Conservation (phyloP, 169 alveolate genomes). For the Hepatocystis sp. region DNA sequence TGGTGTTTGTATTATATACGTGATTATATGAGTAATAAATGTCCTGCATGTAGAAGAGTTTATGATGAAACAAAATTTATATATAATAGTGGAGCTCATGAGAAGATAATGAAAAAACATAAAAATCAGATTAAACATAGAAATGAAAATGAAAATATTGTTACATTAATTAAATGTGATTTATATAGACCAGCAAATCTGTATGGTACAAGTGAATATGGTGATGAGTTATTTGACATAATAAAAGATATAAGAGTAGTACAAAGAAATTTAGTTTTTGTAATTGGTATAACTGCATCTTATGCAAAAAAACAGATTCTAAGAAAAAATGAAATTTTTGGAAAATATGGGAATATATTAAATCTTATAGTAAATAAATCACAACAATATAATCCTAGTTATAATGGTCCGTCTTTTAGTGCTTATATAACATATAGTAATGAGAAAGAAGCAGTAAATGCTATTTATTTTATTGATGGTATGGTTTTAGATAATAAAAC, state of each 20-base stretch:
- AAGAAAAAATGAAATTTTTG: slow-evolving; percentile 89
- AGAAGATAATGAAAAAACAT: slow-evolving; percentile 35
- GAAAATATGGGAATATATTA: slow-evolving; percentile 91
- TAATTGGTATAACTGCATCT: slow-evolving; percentile 89
- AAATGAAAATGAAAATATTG: slow-evolving; percentile 15
- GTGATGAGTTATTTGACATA: slow-evolving; percentile 21
- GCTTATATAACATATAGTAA: slow-evolving; percentile 94
- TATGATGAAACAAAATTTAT: slow-evolving; percentile 88
- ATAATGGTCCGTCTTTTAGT: slow-evolving; percentile 92
- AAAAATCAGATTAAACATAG: slow-evolving; percentile 42
- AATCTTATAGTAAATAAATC: slow-evolving; percentile 89
- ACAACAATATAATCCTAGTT: slow-evolving; percentile 88
- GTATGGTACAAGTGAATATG: slow-evolving; percentile 65
- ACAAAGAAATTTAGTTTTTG: slow-evolving; percentile 92
- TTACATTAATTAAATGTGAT: slow-evolving; percentile 26
- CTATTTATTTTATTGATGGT: slow-evolving; percentile 93
- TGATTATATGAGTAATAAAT: slow-evolving; percentile 90
- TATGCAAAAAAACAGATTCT: slow-evolving; percentile 90
- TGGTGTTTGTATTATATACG: slow-evolving; percentile 93
- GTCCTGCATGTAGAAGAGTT: slow-evolving; percentile 94
- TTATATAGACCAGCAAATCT: slow-evolving; percentile 44
- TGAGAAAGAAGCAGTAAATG: slow-evolving; percentile 91
- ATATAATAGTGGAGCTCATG: slow-evolving; percentile 77
- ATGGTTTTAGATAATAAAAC: slow-evolving; percentile 89
- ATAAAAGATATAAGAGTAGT: slow-evolving; percentile 91